Evolutionary conservation across 805 yeast genomes (phyloP), one percentile per base, ranked within the genome.

Genomic region (Ogataea nakhonphanomensis): DNA sequence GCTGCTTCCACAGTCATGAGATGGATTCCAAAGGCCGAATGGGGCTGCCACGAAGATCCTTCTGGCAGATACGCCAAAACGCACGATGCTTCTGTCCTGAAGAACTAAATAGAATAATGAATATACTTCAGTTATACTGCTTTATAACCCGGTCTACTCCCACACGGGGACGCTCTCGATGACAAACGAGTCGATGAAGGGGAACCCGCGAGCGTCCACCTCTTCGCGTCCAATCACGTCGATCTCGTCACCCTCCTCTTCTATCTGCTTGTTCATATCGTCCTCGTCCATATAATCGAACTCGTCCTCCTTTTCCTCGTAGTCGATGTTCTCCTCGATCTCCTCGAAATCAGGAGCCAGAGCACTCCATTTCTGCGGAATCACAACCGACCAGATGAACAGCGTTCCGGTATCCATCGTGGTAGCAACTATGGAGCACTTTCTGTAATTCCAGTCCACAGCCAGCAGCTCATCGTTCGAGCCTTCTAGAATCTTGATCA

Each of bases 41-140:
- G 99, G 99, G 99, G 99, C 53, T 93, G 99, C 71, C 89, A 90
- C 60, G 96, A 83, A 58, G 99, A 93, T 69, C 99, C 99, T 39
- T 85, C 96, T 41, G 99, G 99, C 52, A 86, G 99, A 73, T 91
- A 74, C 62, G 97, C 95, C 54, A 79, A 85, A 71, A 79, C 84
- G 55, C 99, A 93, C 66, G 90, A 85, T 41, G 65, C 82, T 56
- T 78, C 82, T 50, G 76, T 81, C 46, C 31, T 50, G 15, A 32
- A 38, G 20, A 30, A 33, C n/a, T 25, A 30, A 29, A 24, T 28
- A 32, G 33, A 38, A 7, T 29, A 28, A 28, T 38, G 24, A 25
- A 33, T 17, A 15, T 21, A 33, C 15, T 27, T 12, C 27, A 33
- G 21, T 20, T 25, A 33, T 12, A n/a, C 10, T 3, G 24, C n/a